phyloP scores from a whole-genome alignment of 2,329 filamentous ascomycete genomes.

The Daldinia sp. region DNA sequence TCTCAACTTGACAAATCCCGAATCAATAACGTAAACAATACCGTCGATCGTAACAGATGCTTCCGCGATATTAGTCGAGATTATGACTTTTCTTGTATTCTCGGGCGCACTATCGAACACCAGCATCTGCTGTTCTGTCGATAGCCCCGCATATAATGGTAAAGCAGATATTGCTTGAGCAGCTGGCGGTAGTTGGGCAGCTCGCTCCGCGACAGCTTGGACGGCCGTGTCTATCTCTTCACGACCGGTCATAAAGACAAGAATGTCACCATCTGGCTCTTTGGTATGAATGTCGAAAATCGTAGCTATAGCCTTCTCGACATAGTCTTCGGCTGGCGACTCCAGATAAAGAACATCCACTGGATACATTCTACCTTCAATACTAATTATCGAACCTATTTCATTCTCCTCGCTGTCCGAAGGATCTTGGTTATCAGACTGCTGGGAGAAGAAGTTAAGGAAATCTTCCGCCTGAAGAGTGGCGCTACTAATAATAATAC shows the following conservation, averaged over 20 bases:
- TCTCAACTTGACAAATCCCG: slow-evolving; percentile 88
- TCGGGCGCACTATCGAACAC: slow-evolving; percentile 87
- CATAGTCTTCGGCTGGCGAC: slow-evolving; percentile 81
- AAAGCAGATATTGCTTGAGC: slow-evolving; percentile 71
- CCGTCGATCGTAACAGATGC: slow-evolving; percentile 94
- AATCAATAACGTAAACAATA: slow-evolving; percentile 90
- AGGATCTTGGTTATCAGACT: slow-evolving; percentile 50
- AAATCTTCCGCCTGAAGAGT: slow-evolving; percentile 92
- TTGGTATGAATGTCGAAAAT: slow-evolving; percentile 87
- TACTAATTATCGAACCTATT: slow-evolving; percentile 73
- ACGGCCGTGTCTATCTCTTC: slow-evolving; percentile 89
- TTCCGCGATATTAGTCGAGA: slow-evolving; percentile 96
- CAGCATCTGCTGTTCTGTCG: slow-evolving; percentile 92
- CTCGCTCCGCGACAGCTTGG: slow-evolving; percentile 79
- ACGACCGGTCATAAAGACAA: slow-evolving; percentile 90
- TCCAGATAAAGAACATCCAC: slow-evolving; percentile 87
- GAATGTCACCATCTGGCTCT: slow-evolving; percentile 83
- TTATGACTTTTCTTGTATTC: slow-evolving; percentile 87
- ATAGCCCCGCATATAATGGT: slow-evolving; percentile 87
- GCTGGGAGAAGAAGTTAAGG: slow-evolving; percentile 73
- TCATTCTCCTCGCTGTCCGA: slow-evolving; percentile 39
- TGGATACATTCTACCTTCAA: slow-evolving; percentile 88
- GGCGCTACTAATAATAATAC: slow-evolving; percentile 91
- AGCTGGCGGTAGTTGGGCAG: slow-evolving; percentile 67
- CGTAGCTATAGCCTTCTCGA: slow-evolving; percentile 82